Evolutionary conservation across 768 basidiomycete species (phyloP).

Genomic region (Termitomyces sp.): DNA sequence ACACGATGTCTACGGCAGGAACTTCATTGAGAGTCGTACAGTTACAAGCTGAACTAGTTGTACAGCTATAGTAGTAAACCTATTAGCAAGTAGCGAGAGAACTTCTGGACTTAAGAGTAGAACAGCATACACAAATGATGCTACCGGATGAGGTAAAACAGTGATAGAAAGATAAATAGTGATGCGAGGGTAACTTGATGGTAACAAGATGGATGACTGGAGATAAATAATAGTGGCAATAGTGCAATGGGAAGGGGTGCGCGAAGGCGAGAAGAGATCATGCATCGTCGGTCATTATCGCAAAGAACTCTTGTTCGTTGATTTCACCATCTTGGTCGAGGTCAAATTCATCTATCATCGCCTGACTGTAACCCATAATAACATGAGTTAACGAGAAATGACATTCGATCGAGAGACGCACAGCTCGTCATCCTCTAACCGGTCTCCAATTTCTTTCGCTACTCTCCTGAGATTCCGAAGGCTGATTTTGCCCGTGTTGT

Average conservation of each 20-base stretch:
- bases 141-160: constrained; percentile 6
- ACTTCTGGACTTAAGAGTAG: background rate
- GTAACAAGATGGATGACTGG: constrained; percentile 6
- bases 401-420: constrained; percentile 40
- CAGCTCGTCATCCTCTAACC: constrained; percentile 95
- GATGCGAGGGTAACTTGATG: constrained; percentile 8
- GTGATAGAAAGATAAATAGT: constrained; percentile 5
- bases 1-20: background rate
- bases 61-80: constrained; percentile 11
- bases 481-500: constrained; percentile 91
- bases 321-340: constrained; percentile 98
- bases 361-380: constrained; percentile 60
- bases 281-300: constrained; percentile 94
- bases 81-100: background rate
- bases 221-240: constrained; percentile 1
- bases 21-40: background rate
- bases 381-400: background rate
- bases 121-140: constrained; percentile 7
- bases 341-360: constrained; percentile 99
- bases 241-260: background rate
- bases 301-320: constrained; percentile 93
- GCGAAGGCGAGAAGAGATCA: constrained; percentile 24
- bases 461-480: constrained; percentile 88
- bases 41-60: constrained; percentile 6
- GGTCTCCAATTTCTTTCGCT: constrained; percentile 95